These are phyloP conservation scores for Spiraea crenata DNA, from an alignment of 331 rosid genomes.

Conservation along the genomic window DNA sequence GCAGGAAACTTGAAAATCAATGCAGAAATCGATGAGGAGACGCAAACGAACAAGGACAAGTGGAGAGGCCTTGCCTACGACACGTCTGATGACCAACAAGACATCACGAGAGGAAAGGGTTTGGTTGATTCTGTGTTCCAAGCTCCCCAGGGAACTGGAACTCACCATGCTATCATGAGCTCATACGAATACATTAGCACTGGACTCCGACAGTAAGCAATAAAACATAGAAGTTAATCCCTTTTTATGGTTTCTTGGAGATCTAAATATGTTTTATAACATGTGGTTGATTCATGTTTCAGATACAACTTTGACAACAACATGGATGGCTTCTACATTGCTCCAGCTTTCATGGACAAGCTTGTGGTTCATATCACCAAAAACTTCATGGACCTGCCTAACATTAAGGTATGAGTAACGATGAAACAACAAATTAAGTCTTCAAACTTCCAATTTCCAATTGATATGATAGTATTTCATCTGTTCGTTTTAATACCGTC, in stretches of 20 bases:
- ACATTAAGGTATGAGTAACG: slow-evolving; percentile 38
- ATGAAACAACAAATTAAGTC: not conserved
- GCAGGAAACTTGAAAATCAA: slow-evolving; percentile 31
- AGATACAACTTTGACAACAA: slow-evolving; percentile 51
- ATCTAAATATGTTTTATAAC: not conserved
- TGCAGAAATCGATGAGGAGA: slow-evolving; percentile 25
- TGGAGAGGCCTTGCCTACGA: slow-evolving; percentile 50
- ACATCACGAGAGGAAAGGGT: slow-evolving; percentile 55
- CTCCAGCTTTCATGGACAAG: slow-evolving; percentile 67
- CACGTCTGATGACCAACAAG: slow-evolving; percentile 51
- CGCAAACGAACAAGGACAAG: slow-evolving; percentile 37
- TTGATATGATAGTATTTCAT: not conserved
- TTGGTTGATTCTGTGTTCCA: slow-evolving; percentile 47
- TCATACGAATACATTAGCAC: slow-evolving; percentile 46
- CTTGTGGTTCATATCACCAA: slow-evolving; percentile 55
- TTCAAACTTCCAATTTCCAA: not conserved
- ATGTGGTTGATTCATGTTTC: slow-evolving; percentile 3
- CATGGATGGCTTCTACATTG: slow-evolving; percentile 51
- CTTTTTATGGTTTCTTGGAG: not conserved
- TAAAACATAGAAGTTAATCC: not conserved
- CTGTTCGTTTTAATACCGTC: not conserved
- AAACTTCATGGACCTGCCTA: slow-evolving; percentile 49
- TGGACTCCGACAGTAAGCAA: slow-evolving; percentile 43
- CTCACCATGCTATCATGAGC: slow-evolving; percentile 47
- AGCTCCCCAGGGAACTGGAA: slow-evolving; percentile 46